These are phyloP conservation scores for Cytospora piceicola DNA, from an alignment of 2,329 filamentous ascomycete species.

Conservation along the genomic window DNA sequence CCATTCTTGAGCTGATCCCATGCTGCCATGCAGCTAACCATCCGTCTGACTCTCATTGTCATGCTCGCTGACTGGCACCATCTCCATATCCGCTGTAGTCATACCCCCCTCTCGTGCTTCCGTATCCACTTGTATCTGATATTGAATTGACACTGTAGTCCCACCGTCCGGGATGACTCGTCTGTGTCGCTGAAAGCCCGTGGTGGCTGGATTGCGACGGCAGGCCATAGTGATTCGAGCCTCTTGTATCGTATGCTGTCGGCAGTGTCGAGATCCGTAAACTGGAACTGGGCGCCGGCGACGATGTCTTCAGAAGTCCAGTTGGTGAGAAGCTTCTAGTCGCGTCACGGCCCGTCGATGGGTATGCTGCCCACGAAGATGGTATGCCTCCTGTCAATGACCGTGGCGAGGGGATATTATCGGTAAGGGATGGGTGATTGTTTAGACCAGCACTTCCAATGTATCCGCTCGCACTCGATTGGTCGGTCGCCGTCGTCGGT, in stretches of 20 bases:
- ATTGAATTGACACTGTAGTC: constrained; percentile 32
- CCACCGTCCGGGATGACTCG: constrained; percentile 26
- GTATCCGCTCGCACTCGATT: constrained; percentile 45
- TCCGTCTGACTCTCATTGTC: constrained; percentile 16
- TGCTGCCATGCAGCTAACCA: background rate
- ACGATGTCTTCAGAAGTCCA: constrained; percentile 28
- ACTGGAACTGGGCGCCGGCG: constrained; percentile 25
- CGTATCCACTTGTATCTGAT: constrained; percentile 29
- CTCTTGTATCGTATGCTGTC: constrained; percentile 27
- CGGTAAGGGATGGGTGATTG: constrained; percentile 51
- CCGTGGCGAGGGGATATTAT: constrained; percentile 29
- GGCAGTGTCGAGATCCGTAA: constrained; percentile 29
- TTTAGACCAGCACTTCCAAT: constrained; percentile 42
- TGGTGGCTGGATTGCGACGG: constrained; percentile 27
- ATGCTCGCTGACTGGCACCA: constrained; percentile 30
- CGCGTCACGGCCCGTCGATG: constrained; percentile 21
- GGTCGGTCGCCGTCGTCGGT: constrained; percentile 44
- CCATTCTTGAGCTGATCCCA: constrained; percentile 15
- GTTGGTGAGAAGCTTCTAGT: constrained; percentile 27
- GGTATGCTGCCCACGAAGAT: constrained; percentile 28
- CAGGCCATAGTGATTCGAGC: constrained; percentile 27
- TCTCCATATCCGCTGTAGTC: constrained; percentile 30
- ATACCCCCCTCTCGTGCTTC: constrained; percentile 27
- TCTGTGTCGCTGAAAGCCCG: constrained; percentile 20
- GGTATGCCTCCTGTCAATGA: constrained; percentile 28